phyloP scores from a whole-genome alignment of 805 yeast species.

The Kuraishia piskuri region DNA sequence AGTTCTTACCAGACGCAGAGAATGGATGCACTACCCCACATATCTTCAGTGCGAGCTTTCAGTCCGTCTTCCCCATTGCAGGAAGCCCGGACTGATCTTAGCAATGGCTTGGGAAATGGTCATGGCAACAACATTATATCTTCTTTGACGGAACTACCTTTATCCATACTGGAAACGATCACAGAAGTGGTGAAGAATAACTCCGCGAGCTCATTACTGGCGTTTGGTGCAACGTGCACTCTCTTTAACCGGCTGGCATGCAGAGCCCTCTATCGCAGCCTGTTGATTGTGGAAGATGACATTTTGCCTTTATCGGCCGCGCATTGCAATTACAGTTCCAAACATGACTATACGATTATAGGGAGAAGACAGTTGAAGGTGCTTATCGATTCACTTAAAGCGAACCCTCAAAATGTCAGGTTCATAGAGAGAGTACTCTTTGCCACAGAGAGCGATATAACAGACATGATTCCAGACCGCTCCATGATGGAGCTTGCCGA shows the following conservation, averaged over 20 bases:
- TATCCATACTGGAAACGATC: background rate
- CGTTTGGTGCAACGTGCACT: background rate
- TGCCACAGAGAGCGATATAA: background rate
- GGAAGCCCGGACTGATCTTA: too few relatives aligned
- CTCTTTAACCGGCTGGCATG: background rate
- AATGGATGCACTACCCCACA: too few relatives aligned
- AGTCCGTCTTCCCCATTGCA: too few relatives aligned
- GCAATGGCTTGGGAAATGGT: too few relatives aligned
- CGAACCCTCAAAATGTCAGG: background rate
- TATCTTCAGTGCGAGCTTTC: too few relatives aligned
- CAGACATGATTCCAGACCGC: background rate
- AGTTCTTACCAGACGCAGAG: too few relatives aligned
- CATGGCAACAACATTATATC: background rate
- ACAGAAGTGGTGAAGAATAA: background rate
- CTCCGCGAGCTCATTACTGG: background rate
- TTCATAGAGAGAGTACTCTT: background rate
- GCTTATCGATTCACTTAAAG: background rate
- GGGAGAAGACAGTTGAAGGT: background rate
- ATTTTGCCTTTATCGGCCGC: background rate
- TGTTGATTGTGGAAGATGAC: background rate
- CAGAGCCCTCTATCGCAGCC: background rate
- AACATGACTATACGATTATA: background rate
- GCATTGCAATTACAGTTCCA: background rate
- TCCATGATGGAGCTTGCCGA: background rate
- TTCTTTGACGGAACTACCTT: background rate